Conservation (phyloP, 2,329 filamentous ascomycete genomes). For the Verticillium dahliae region DNA sequence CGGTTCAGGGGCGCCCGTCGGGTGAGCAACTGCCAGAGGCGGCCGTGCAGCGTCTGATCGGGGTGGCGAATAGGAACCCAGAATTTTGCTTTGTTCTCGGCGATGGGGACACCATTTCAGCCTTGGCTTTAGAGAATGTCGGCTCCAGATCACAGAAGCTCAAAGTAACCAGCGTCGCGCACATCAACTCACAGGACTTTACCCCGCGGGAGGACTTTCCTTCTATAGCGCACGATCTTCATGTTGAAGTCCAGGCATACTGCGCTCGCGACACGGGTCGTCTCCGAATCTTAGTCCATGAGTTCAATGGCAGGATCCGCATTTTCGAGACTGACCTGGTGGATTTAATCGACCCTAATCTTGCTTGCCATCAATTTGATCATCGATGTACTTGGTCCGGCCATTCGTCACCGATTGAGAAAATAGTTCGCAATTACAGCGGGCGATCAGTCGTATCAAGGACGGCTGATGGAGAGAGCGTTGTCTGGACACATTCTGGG, state of each 20-base stretch:
- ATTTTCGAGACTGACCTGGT: slow-evolving; percentile 76
- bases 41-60: slow-evolving; percentile 76
- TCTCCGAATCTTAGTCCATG: slow-evolving; percentile 71
- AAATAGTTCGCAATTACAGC: slow-evolving; percentile 79
- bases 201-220: slow-evolving; percentile 26
- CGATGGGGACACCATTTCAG: slow-evolving; percentile 77
- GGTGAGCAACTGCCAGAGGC: slow-evolving; percentile 25
- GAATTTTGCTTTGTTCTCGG: slow-evolving; percentile 86
- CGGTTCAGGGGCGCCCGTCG: slow-evolving; percentile 46
- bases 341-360: slow-evolving; percentile 68
- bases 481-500: slow-evolving; percentile 71
- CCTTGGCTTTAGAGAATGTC: slow-evolving; percentile 87
- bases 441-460: slow-evolving; percentile 76
- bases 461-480: slow-evolving; percentile 69
- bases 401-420: slow-evolving; percentile 73
- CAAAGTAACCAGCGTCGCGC: slow-evolving; percentile 71
- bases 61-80: slow-evolving; percentile 75
- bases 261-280: slow-evolving; percentile 58
- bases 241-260: slow-evolving; percentile 68
- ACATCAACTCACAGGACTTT: slow-evolving; percentile 56
- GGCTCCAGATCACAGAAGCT: slow-evolving; percentile 61
- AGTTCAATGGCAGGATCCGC: slow-evolving; percentile 78
- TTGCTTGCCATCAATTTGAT: slow-evolving; percentile 52
- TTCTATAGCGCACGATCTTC: slow-evolving; percentile 17
- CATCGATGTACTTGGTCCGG: slow-evolving; percentile 72